Evolutionary conservation across 768 basidiomycete genomes (phyloP), one percentile per base, ranked within the genome.

Genomic region (Termitomyces heimii): DNA sequence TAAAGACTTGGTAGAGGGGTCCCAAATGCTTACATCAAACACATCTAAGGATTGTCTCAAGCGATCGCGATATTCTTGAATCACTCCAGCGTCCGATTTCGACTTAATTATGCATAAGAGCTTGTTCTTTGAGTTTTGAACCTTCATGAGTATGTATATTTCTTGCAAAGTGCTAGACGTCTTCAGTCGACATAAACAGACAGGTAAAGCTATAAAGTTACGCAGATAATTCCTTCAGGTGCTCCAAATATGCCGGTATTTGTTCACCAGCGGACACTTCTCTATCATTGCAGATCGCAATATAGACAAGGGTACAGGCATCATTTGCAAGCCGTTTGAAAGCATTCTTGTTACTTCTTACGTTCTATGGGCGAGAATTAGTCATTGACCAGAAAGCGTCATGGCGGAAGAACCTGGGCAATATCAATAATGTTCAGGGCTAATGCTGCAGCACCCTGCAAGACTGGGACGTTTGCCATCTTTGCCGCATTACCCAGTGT

Each of bases 291-390:
- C 45, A 28, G 0, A 52, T 35, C 16, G 56, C 28, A 16, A 55
- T 51, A 32, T 60, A 59, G 39, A 62, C 61, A 3, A 62, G 58
- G 1, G 52, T 53, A 52, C 61, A 59, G 4, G 55, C 58, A 39
- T 62, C 55, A 6, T 49, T 14, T 3, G 55, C 58, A 6, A 62
- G 55, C 2, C 47, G 52, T 8, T 50, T 39, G 40, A 62, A 62
- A 16, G 34, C 46, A 34, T 53, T 44, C 43, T 62, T 59, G 35
- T 60, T 60, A 13, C 49, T 52, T 40, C 54, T 49, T 3, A 55
- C 51, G n/a, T 48, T 45, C 60, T 62, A 35, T 37, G 18, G 14
- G 20, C 20, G 10, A 44, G 4, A 4, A 2, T 26, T 42, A 29
- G 28, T 14, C 3, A 4, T 26, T 12, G 22, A 40, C 5, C 2